Base-by-base conservation (phyloP, 371 early-diverging fungal genomes). In the Capillidium heterosporum region DNA sequence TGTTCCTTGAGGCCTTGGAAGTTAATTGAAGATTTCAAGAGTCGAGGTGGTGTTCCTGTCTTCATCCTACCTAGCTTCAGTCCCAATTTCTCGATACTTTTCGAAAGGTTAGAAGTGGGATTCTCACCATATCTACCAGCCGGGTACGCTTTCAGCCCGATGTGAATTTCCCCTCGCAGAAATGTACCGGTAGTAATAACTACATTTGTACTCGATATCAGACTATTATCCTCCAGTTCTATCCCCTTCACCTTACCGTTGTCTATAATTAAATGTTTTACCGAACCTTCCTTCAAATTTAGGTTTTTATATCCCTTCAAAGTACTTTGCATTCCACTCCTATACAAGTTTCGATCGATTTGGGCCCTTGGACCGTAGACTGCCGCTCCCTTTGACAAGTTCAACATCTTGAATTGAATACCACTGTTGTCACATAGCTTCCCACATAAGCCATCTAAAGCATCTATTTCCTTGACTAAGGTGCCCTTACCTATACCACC, bases 401-500 rank as follows among this genome's bases (percentile, higher is more conserved):
- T 89, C 32, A 89, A 67, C n/a, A 88, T 76, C 47, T 83, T 79
- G 61, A 89, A 89, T 63, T 89, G 88, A 46, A 88, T 81, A 44
- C 88, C 88, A n/a, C 85, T 73, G 57, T 80, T 61, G 65, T 89
- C 89, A 13, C 84, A 77, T 54, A 87, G 79, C 17, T 76, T 72
- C 5, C 84, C 85, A 61, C 85, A 86, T 15, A 88, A 74, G 32
- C 89, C 89, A 60, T 87, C 89, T 62, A 89, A 64, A 1, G 89
- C 89, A 64, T 89, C 89, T 19, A 89, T 74, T 61, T 89, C 89
- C 57, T 80, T 67, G 17, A 89, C 82, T 17, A 89, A 67, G 2
- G 82, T 76, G 13, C 89, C 89, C 63, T 89, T 89, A 8, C 89
- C 89, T 0, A 89, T 78, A 13, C 89, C 89, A 41, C 89, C 89